These are phyloP conservation scores for Fallopia convolvulus DNA, from an alignment of 148 eudicot genomes.

Conservation along the genomic window DNA sequence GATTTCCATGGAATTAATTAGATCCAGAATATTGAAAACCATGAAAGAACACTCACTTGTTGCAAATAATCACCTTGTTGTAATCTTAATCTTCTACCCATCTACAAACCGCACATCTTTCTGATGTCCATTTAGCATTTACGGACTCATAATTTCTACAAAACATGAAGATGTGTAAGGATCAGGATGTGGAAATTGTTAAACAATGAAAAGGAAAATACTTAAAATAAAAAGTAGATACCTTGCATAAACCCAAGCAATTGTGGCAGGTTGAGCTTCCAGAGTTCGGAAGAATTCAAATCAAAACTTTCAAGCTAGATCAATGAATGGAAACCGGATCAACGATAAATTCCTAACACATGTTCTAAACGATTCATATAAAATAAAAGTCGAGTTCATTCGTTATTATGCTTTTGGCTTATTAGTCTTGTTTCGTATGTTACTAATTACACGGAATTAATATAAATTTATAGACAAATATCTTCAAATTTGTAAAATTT, in stretches of 20 bases:
- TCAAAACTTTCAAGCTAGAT: conserved; percentile 53
- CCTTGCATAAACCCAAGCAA: conserved; percentile 60
- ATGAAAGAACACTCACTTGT: conserved; percentile 42
- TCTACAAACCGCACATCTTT: conserved; percentile 91
- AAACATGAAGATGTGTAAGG: neutral
- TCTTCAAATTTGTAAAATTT: neutral
- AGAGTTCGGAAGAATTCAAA: conserved; percentile 25
- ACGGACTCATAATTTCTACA: conserved; percentile 75
- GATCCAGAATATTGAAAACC: neutral
- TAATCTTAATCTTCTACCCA: conserved; percentile 94
- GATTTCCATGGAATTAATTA: neutral
- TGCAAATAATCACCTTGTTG: conserved; percentile 85
- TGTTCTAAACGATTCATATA: too few relatives aligned
- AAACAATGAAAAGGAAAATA: neutral
- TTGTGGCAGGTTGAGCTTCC: conserved; percentile 47
- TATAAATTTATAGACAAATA: neutral
- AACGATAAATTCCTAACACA: neutral
- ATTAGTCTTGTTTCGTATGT: neutral
- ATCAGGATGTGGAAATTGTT: neutral
- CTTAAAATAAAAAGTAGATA: conserved; percentile 8
- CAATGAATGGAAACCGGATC: neutral
- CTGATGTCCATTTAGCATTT: conserved; percentile 78
- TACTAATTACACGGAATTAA: neutral
- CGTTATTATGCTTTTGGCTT: too few relatives aligned
- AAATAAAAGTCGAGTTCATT: too few relatives aligned